These are phyloP conservation scores for Ogataea neopini DNA, from an alignment of 805 yeast species.

Conservation along the genomic window DNA sequence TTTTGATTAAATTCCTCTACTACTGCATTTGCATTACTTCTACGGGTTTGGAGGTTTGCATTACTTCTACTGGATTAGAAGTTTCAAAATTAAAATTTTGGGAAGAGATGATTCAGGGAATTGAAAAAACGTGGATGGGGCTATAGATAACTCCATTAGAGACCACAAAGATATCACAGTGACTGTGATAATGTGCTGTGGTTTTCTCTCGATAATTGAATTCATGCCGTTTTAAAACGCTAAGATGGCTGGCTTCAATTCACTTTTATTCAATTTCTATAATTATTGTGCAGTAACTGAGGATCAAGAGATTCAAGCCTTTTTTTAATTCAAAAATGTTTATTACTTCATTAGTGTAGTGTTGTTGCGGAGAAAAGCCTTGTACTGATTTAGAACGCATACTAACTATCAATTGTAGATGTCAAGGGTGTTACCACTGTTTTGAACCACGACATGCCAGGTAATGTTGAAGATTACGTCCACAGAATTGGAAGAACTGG, in stretches of 20 bases:
- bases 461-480: conserved; percentile 96
- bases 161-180: neutral
- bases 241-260: conserved; percentile 4
- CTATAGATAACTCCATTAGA: neutral
- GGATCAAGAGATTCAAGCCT: conserved; percentile 7
- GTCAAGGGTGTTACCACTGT: conserved; percentile 96
- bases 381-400: conserved; percentile 9
- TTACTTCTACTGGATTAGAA: neutral
- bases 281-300: conserved; percentile 10
- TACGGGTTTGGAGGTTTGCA: neutral
- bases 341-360: conserved; percentile 7
- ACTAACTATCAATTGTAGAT: conserved; percentile 49
- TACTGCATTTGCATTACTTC: conserved; percentile 7
- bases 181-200: neutral
- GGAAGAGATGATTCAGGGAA: conserved; percentile 2
- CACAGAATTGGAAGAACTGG: conserved; percentile 99
- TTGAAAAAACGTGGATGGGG: conserved; percentile 1
- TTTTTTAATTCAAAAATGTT: conserved; percentile 6
- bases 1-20: conserved; percentile 7
- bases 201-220: conserved; percentile 1
- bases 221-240: neutral
- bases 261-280: conserved; percentile 6
- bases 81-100: neutral
- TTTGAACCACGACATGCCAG: conserved; percentile 96
- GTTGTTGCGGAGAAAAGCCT: neutral